These are phyloP conservation scores for Neobulgaria alba DNA, from an alignment of 2,329 filamentous ascomycete genomes.

Conservation along the genomic window DNA sequence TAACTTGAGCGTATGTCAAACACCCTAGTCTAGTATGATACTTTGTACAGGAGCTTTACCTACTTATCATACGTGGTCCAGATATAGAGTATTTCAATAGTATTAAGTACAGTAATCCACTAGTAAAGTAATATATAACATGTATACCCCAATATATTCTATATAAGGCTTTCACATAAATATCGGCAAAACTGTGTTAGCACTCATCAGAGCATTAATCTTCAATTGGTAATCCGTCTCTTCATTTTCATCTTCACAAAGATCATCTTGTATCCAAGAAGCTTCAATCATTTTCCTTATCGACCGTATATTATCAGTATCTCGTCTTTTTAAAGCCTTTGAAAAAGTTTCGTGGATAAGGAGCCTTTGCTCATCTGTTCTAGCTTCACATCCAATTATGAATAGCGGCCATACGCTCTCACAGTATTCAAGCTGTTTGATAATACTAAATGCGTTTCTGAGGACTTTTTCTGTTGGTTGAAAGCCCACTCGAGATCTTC, in stretches of 20 bases:
- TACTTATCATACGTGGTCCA: too few relatives aligned
- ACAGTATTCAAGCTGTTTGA: slow-evolving; percentile 2
- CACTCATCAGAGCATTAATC: slow-evolving; percentile 1
- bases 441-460: slow-evolving; percentile 1
- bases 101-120: too few relatives aligned
- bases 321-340: slow-evolving; percentile 1
- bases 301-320: slow-evolving; percentile 4
- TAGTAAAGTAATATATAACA: too few relatives aligned
- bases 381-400: slow-evolving; percentile 6
- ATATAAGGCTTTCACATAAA: background rate
- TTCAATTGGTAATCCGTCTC: background rate
- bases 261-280: slow-evolving; percentile 7
- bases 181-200: slow-evolving; percentile 1
- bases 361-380: slow-evolving; percentile 1
- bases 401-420: slow-evolving; percentile 5
- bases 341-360: slow-evolving; percentile 2
- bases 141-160: too few relatives aligned
- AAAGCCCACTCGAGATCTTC: slow-evolving; percentile 2
- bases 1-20: too few relatives aligned
- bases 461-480: slow-evolving; percentile 2
- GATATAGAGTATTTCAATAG: too few relatives aligned
- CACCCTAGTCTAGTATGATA: too few relatives aligned
- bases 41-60: too few relatives aligned
- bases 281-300: slow-evolving; percentile 6
- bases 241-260: background rate